Evolutionary conservation across 1,284 basidiomycete genomes (phyloP).

Genomic region (Omphalotus olearius): DNA sequence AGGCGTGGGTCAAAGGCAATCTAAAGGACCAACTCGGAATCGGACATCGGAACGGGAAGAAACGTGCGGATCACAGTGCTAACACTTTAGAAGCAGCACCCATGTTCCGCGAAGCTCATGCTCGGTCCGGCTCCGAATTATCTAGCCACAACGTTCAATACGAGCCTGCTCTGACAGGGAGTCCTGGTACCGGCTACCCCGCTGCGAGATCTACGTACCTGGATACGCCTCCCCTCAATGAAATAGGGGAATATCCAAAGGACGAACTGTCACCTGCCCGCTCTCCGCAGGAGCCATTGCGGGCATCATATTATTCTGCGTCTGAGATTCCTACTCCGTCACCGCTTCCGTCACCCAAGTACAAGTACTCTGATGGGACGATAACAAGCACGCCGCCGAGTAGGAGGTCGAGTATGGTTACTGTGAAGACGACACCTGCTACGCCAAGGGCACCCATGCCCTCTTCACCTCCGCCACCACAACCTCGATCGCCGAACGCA

Average conservation of each 20-base stretch:
- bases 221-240: conserved; percentile 31
- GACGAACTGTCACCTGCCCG: conserved; percentile 7
- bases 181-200: conserved; percentile 24
- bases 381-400: conserved; percentile 38
- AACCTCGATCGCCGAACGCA: conserved; percentile 1
- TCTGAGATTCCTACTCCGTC: conserved; percentile 62
- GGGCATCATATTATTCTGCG: conserved; percentile 64
- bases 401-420: conserved; percentile 32
- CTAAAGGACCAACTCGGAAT: conserved; percentile 83
- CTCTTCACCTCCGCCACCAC: conserved; percentile 9
- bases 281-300: not conserved
- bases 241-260: conserved; percentile 13
- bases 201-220: conserved; percentile 27
- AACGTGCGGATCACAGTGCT: conserved; percentile 27
- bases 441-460: conserved; percentile 22
- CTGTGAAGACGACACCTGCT: conserved; percentile 24
- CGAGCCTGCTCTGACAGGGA: conserved; percentile 38
- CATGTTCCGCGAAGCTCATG: conserved; percentile 63
- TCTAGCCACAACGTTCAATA: conserved; percentile 36
- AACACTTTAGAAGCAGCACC: conserved; percentile 51
- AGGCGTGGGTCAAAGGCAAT: conserved; percentile 85
- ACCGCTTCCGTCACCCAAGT: conserved; percentile 50
- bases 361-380: conserved; percentile 41
- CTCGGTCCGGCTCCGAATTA: conserved; percentile 59
- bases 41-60: conserved; percentile 48